Evolutionary conservation across 2,329 filamentous ascomycete species (phyloP).

Genomic region (Atkinsonella hypoxylon): DNA sequence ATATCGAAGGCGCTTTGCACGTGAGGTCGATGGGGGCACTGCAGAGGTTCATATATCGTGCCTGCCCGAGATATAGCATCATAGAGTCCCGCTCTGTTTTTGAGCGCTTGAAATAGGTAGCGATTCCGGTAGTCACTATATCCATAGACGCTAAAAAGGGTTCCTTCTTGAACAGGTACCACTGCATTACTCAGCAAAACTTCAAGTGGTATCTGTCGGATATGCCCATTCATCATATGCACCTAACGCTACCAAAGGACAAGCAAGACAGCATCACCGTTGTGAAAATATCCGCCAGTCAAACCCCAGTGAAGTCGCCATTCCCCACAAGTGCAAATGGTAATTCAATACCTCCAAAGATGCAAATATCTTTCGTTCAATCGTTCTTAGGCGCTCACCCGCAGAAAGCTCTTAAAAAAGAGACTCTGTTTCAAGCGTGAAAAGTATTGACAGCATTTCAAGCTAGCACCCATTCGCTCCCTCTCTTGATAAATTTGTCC

Average conservation of each 20-base stretch:
- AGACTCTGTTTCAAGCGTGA: neutral
- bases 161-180: neutral
- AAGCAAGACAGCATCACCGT: neutral
- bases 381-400: neutral
- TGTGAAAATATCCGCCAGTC: neutral
- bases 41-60: no score
- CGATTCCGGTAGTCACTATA: no score
- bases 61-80: no score
- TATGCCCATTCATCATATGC: neutral
- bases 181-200: neutral
- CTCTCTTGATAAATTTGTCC: slow-evolving; percentile 94
- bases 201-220: no score
- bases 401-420: neutral
- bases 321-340: neutral
- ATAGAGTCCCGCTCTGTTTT: no score
- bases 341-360: neutral
- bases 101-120: no score
- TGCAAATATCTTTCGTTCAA: neutral
- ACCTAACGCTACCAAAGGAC: neutral
- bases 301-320: neutral
- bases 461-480: slow-evolving; percentile 74
- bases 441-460: slow-evolving; percentile 1
- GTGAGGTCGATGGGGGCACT: no score
- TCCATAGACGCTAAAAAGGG: neutral
- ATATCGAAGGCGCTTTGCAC: no score